Base-by-base conservation (phyloP, 108 stramenopile species). In the Fragilaria crotonensis region DNA sequence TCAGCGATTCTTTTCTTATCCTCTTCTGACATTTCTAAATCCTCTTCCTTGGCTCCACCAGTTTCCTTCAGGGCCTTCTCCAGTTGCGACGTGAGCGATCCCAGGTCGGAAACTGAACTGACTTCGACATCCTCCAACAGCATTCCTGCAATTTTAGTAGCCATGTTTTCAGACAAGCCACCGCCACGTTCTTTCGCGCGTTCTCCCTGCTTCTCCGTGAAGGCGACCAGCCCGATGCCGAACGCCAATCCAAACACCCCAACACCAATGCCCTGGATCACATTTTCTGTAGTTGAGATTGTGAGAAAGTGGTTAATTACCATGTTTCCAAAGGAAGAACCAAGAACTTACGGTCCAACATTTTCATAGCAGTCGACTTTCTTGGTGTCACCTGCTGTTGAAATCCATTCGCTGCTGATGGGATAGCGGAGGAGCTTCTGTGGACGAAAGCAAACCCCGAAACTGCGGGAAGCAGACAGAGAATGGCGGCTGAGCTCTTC, bases 91-190 rank as follows among this genome's bases (percentile, higher is more conserved):
- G 89, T 85, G 49, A 90, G 67, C 27, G 80, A 80, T 41, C 77
- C 77, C 33, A 90, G 61, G 73, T 90, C 89, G 29, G 67, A 67
- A 1, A 90, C 81, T 27, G 83, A 73, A 53, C 73, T 74, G 11
- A 90, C 85, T 64, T 90, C 89, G 9, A 83, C 79, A 77, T 90
- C 89, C 61, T 90, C 89, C 83, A 90, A 52, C n/a, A 90, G 62
- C 46, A 70, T 68, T 21, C 89, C 89, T 32, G 79, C 60, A 36
- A 87, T 57, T 56, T 75, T 64, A 2, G 83, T 90, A 1, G 78
- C 64, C 89, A 90, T 87, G 48, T 49, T 57, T 2, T 80, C 81
- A n/a, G 89, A 90, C 18, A 90, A 53, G 49, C 84, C 89, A 4
- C 70, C 77, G 30, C 89, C 89, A 45, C 89, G 85, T 45, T 75